Evolutionary conservation across 768 basidiomycete genomes (phyloP).

Genomic region (Pholiota microspora): DNA sequence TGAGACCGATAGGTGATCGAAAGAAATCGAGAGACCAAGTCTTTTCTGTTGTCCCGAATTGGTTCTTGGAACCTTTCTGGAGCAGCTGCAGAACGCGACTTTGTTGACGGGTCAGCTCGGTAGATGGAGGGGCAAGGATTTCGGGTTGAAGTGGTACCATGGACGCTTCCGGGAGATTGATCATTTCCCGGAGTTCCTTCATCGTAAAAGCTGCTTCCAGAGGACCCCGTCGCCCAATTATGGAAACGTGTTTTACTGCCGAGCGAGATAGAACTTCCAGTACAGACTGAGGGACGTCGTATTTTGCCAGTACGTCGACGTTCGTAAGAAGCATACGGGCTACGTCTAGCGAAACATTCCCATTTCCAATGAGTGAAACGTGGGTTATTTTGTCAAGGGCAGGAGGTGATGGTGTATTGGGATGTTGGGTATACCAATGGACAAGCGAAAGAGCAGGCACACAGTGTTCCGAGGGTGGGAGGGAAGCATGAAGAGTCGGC

Average conservation of each 20-base stretch:
- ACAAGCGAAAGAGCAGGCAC: slow-evolving; percentile 82
- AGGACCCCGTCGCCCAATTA: slow-evolving; percentile 84
- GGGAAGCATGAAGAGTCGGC: slow-evolving; percentile 54
- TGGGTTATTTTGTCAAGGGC: slow-evolving; percentile 64
- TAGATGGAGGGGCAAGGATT: slow-evolving; percentile 33
- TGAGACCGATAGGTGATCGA: slow-evolving; percentile 59
- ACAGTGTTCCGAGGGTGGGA: slow-evolving; percentile 48
- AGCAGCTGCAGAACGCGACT: slow-evolving; percentile 65
- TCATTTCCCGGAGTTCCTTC: slow-evolving; percentile 91
- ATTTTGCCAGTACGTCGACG: slow-evolving; percentile 55
- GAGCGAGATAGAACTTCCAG: slow-evolving; percentile 65
- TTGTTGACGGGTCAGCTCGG: slow-evolving; percentile 57
- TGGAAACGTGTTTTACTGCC: slow-evolving; percentile 71
- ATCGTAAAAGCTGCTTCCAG: slow-evolving; percentile 88
- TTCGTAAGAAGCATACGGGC: slow-evolving; percentile 86
- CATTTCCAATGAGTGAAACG: slow-evolving; percentile 87
- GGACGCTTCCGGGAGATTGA: slow-evolving; percentile 57
- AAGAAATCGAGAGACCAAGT: slow-evolving; percentile 86
- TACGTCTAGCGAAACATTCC: slow-evolving; percentile 92
- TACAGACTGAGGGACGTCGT: slow-evolving; percentile 78
- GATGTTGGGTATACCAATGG: slow-evolving; percentile 96
- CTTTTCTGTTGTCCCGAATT: slow-evolving; percentile 49
- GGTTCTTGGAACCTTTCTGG: slow-evolving; percentile 55
- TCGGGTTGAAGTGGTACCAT: slow-evolving; percentile 60
- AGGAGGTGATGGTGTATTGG: slow-evolving; percentile 59